Base-by-base conservation (phyloP, 2,329 filamentous ascomycete genomes). In the Fusarium camptoceras region DNA sequence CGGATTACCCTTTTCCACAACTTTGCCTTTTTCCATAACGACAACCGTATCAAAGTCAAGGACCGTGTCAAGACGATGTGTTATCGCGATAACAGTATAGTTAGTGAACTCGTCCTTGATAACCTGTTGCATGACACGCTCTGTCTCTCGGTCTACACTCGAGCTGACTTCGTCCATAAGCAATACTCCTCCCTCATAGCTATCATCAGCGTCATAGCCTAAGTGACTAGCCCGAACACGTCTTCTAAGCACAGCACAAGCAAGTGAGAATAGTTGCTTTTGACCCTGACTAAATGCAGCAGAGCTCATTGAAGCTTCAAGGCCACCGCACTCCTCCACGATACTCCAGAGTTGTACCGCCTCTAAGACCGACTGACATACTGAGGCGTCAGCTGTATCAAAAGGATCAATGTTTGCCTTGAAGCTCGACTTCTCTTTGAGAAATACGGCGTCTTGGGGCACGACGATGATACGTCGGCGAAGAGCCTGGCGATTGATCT, bases 41-140 rank as follows among this genome's bases (percentile, higher is more conserved):
- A 83, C 77, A n/a, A 87, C 81, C 9, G 76, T 75, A 59, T 87
- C 84, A 31, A 84, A 87, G 55, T 84, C 82, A 58, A 85, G 77
- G 22, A 88, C 84, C 43, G 85, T 84, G 15, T 82, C 78, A 8
- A 84, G 71, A 8, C 82, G 76, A 59, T 85, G 83, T 12, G 78
- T 78, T 2, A 84, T 78, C 75, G 81, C 81, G 25, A 85, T 70
- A 12, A 92, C 84, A 0, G 90, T 92, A 65, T 81, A 81, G 7
- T 58, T 71, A 0, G 53, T 64, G 64, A 84, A 83, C 62, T 83
- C 81, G 7, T 72, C 48, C 42, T 72, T 59, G 37, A 83, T 80
- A 3, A 83, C 78, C 43, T 74, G 66, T 70, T 79, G 78, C 79
- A 83, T 82, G 16, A 63, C 57, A 20, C 76, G 70, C 34, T 84